Evolutionary conservation across 495 filamentous ascomycete species (phyloP).

Genomic region (Penicillium pulvis): DNA sequence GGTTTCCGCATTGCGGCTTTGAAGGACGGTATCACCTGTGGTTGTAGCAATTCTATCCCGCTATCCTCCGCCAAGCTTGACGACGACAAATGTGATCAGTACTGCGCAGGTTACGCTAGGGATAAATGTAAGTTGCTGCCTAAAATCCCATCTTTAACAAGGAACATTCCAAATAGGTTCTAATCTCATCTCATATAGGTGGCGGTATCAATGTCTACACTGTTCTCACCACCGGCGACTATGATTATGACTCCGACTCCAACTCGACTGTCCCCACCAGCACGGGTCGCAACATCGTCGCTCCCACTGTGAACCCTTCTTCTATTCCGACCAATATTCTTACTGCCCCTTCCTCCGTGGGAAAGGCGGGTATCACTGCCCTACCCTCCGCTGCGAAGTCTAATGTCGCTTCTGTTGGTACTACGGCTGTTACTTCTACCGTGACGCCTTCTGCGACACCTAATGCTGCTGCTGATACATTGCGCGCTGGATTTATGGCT

Average conservation of each 20-base stretch:
- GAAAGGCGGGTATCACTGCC: conserved; percentile 12
- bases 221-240: conserved; percentile 19
- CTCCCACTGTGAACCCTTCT: conserved; percentile 16
- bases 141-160: not conserved
- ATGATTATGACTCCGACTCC: conserved; percentile 19
- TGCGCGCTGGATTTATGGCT: conserved; percentile 19
- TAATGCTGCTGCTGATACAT: conserved; percentile 24
- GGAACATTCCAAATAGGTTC: conserved; percentile 1
- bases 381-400: conserved; percentile 7
- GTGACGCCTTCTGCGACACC: conserved; percentile 12
- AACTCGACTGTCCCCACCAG: conserved; percentile 12
- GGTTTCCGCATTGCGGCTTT: conserved; percentile 34
- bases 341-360: conserved; percentile 18
- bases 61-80: conserved; percentile 28
- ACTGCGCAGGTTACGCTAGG: conserved; percentile 35
- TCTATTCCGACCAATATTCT: conserved; percentile 20
- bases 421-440: conserved; percentile 13
- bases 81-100: conserved; percentile 33
- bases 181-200: conserved; percentile 24
- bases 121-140: conserved; percentile 35
- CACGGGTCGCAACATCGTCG: conserved; percentile 33
- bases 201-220: conserved; percentile 37
- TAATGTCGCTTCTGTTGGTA: not conserved
- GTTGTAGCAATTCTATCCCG: conserved; percentile 39
- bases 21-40: conserved; percentile 36